Conservation (phyloP, 352 stramenopile species). For the Pythium aristosporum region DNA sequence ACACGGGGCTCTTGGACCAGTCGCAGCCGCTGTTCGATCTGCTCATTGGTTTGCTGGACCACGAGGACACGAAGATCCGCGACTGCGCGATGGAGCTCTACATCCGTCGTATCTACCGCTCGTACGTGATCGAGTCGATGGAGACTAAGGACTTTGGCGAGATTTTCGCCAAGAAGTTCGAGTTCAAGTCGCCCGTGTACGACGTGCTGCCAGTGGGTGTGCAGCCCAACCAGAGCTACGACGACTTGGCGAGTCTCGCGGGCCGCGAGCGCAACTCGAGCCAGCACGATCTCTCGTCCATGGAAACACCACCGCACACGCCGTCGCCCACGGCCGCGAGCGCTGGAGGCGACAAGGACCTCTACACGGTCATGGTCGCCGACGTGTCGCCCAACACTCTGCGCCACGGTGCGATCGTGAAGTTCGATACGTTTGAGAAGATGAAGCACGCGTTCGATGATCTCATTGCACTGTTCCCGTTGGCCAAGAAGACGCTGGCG, state of each 20-base stretch:
- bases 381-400: constrained; percentile 72
- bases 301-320: constrained; percentile 32
- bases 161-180: constrained; percentile 85
- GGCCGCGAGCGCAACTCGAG: constrained; percentile 57
- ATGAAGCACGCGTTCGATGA: constrained; percentile 71
- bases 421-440: constrained; percentile 82
- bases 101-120: constrained; percentile 83
- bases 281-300: constrained; percentile 32
- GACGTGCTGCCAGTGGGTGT: constrained; percentile 77
- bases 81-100: constrained; percentile 82
- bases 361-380: constrained; percentile 54
- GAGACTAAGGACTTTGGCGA: constrained; percentile 55
- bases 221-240: constrained; percentile 77
- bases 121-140: constrained; percentile 85
- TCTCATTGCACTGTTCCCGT: constrained; percentile 69
- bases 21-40: constrained; percentile 86
- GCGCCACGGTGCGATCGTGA: constrained; percentile 84
- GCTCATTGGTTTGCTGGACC: constrained; percentile 76
- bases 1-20: constrained; percentile 68
- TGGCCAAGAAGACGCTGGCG: constrained; percentile 68
- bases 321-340: constrained; percentile 27
- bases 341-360: constrained; percentile 18
- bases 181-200: constrained; percentile 82
- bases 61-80: constrained; percentile 63
- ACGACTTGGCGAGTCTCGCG: constrained; percentile 72